Evolutionary conservation across 2,329 filamentous ascomycete genomes (phyloP), one percentile per base, ranked within the genome.

Genomic region (Penicillium concentricum): DNA sequence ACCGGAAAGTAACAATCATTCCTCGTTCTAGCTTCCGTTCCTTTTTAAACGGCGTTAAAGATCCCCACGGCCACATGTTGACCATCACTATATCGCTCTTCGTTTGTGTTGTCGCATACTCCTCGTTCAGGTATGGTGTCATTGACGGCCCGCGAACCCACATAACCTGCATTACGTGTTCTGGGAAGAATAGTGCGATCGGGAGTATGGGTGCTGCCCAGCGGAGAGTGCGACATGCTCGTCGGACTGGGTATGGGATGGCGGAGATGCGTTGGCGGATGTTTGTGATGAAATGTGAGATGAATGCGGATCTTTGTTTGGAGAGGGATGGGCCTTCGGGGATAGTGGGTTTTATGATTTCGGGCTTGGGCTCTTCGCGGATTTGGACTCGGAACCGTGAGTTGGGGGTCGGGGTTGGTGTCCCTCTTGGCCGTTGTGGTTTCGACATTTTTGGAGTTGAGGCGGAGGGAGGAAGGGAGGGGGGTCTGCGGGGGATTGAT

Each of bases 51-150:
- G 69, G 80, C 58, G 82, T 81, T 72, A 82, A 81, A 69, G 87
- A 88, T n/a, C 61, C 69, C 60, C 62, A 71, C 41, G 68, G 67
- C 70, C 69, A 75, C 69, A 72, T 72, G 41, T 72, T 75, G 24
- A 79, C 73, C n/a, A 78, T 60, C 13, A 80, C 74, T 55, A 75
- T 68, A 42, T 80, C 78, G 39, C 67, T 69, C 32, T 69, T 66
- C 13, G 73, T 71, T 26, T 76, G 70, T 46, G 67, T 70, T 47
- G 71, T 60, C 77, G 77, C 57, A 79, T 85, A 86, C 51, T 87
- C 82, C 57, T 85, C 79, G 67, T 92, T 92, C 53, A 93, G 77
- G 59, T 86, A 88, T 1, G 90, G 90, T 54, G 88, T 88, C 90
- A 94, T 94, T 20, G 88, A 91, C 5, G 74, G 73, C 0, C 79